A percentile compares a stretch with the other conserved stretches of the same genome.
phyloP scores from a whole-genome alignment of 495 filamentous ascomycete genomes.

The Parathielavia hyrcaniae region DNA sequence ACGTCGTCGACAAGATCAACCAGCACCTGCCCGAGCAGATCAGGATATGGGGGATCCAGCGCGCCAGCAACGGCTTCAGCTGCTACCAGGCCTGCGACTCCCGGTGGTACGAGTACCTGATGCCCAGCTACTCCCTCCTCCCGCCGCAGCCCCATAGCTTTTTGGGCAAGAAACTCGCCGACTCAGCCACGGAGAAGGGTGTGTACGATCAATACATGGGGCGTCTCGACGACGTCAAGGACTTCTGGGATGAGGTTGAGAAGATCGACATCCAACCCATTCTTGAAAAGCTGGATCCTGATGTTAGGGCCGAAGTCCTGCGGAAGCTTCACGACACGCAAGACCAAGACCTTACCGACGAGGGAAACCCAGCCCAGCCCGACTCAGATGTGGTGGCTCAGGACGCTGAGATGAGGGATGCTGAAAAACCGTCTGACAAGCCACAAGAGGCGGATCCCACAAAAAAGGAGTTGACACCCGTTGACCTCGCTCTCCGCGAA shows the following conservation, averaged over 20 bases:
- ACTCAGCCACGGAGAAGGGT: constrained; percentile 63
- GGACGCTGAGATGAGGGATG: constrained; percentile 18
- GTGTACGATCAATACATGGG: constrained; percentile 58
- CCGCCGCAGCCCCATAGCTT: constrained; percentile 85
- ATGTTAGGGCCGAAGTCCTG: constrained; percentile 39
- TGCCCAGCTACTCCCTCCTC: constrained; percentile 83
- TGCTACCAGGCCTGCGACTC: constrained; percentile 90
- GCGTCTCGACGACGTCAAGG: constrained; percentile 68
- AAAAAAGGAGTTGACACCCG: constrained; percentile 36
- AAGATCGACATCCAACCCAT: constrained; percentile 70
- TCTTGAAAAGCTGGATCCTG: constrained; percentile 46
- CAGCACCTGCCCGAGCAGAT: constrained; percentile 77
- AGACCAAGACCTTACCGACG: constrained; percentile 28
- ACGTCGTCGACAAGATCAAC: constrained; percentile 88
- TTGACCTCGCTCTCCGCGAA: constrained; percentile 60
- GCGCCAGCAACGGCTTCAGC: constrained; percentile 79
- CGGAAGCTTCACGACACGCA: constrained; percentile 35
- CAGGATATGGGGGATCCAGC: constrained; percentile 83
- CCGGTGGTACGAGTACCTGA: constrained; percentile 90
- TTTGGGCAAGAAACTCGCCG: constrained; percentile 69
- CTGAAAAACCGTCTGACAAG: constrained; percentile 3
- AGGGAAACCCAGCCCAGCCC: constrained; percentile 6
- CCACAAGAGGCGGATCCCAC: not conserved
- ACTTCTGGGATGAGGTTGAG: constrained; percentile 76
- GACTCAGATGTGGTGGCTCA: constrained; percentile 13